phyloP scores from a whole-genome alignment of 1,284 basidiomycete species.

The Neotropicomus parvogracilis region DNA sequence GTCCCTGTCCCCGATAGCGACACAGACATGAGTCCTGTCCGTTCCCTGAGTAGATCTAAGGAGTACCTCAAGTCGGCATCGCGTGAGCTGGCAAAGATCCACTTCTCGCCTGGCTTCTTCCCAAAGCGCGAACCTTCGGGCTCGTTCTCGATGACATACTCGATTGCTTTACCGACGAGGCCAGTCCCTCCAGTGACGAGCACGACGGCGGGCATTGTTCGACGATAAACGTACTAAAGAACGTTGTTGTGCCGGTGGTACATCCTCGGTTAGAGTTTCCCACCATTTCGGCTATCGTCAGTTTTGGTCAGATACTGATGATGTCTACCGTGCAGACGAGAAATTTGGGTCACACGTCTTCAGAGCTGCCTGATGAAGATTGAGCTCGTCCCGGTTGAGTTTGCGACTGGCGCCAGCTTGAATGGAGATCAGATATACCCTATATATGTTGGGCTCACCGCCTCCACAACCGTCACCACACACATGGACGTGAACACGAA shows the following conservation, averaged over 20 bases:
- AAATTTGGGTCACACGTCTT: conserved; percentile 41
- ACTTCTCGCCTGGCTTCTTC: conserved; percentile 69
- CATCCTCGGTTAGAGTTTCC: not conserved
- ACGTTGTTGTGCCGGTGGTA: no score
- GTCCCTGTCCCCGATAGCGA: conserved; percentile 44
- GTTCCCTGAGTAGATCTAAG: not conserved
- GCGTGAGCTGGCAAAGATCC: conserved; percentile 76
- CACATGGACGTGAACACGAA: conserved; percentile 14
- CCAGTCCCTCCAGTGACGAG: conserved; percentile 85
- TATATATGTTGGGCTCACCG: conserved; percentile 40
- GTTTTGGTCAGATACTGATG: no score
- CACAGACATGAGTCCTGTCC: not conserved
- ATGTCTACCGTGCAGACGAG: no score
- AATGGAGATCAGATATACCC: no score
- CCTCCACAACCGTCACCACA: conserved; percentile 6
- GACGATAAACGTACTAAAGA: not conserved
- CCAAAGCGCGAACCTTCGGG: conserved; percentile 74
- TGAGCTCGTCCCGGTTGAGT: conserved; percentile 55
- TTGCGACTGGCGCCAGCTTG: conserved; percentile 58
- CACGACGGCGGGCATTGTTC: conserved; percentile 48
- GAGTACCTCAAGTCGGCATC: conserved; percentile 74
- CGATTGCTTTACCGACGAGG: conserved; percentile 80
- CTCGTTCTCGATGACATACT: conserved; percentile 75
- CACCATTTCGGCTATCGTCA: no score
- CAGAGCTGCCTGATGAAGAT: conserved; percentile 68